Evolutionary conservation across 306 rosid genomes (phyloP).

Genomic region (Vicia villosa): DNA sequence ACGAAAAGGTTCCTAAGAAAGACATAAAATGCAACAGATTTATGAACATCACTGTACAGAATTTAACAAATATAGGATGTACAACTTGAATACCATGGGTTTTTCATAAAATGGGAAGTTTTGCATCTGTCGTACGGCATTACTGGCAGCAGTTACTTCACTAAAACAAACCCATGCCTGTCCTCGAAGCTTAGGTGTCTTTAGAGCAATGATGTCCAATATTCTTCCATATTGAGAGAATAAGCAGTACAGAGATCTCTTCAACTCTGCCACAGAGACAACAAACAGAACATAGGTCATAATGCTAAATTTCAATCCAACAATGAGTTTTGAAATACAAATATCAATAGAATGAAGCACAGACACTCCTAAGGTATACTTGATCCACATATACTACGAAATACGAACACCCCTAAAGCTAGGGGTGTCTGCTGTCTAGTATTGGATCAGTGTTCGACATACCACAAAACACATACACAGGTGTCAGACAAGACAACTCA

Average conservation of each 20-base stretch:
- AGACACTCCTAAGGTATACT: too few species aligned
- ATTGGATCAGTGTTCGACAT: too few species aligned
- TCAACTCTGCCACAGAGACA: constrained; percentile 65
- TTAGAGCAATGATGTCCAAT: constrained; percentile 89
- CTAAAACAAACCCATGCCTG: constrained; percentile 98
- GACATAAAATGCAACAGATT: neutral
- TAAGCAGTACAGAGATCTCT: constrained; percentile 88
- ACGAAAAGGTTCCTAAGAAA: neutral
- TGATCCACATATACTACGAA: too few species aligned
- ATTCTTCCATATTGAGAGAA: constrained; percentile 98
- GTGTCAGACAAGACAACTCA: too few species aligned
- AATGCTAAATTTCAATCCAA: neutral
- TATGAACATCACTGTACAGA: constrained; percentile 20
- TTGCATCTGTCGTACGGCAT: constrained; percentile 99
- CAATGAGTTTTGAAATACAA: neutral
- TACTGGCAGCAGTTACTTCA: constrained; percentile 96
- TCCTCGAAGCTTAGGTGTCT: constrained; percentile 90
- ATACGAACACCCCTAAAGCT: too few species aligned
- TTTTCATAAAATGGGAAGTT: constrained; percentile 96
- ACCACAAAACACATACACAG: too few species aligned
- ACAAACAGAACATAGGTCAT: neutral
- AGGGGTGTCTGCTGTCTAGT: too few species aligned
- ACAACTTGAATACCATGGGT: constrained; percentile 79
- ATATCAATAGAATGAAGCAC: neutral
- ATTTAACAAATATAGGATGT: constrained; percentile 19